A percentile compares a stretch with the other conserved stretches of the same genome.
Evolutionary conservation across 1,284 basidiomycete genomes (phyloP).

Genomic region (Bondarzewia mesenterica): DNA sequence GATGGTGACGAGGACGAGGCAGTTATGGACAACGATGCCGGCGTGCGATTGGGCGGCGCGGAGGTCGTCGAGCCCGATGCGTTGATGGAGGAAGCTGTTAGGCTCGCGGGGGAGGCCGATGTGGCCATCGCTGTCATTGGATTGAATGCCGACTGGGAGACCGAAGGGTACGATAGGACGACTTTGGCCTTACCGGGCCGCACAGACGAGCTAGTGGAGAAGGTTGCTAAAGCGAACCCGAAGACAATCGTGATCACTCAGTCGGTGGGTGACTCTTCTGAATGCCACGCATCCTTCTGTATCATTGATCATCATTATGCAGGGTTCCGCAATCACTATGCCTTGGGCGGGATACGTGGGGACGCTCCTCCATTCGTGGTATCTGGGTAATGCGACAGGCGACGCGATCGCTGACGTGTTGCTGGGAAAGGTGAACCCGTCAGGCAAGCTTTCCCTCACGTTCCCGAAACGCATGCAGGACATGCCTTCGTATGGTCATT

Average conservation of each 20-base stretch:
- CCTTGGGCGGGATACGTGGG: constrained; percentile 49
- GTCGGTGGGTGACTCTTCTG: constrained; percentile 36
- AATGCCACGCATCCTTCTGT: constrained; percentile 3
- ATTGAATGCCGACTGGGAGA: constrained; percentile 56
- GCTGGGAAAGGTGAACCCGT: constrained; percentile 67
- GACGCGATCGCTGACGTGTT: constrained; percentile 69
- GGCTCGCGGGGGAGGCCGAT: constrained; percentile 52
- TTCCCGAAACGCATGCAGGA: constrained; percentile 59
- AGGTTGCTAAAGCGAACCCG: constrained; percentile 51
- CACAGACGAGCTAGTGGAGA: constrained; percentile 55
- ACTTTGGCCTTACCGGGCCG: constrained; percentile 48
- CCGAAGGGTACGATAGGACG: constrained; percentile 60
- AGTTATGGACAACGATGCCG: constrained; percentile 39
- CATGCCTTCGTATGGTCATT: constrained; percentile 53
- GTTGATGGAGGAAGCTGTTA: constrained; percentile 44
- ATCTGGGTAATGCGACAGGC: constrained; percentile 70
- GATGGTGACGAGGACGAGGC: constrained; percentile 36
- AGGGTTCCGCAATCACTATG: constrained; percentile 64
- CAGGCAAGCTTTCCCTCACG: constrained; percentile 62
- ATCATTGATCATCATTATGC: neutral
- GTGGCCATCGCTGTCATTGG: constrained; percentile 60
- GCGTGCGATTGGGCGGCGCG: constrained; percentile 54
- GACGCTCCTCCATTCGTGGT: constrained; percentile 58
- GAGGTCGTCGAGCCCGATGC: constrained; percentile 41
- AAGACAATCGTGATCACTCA: constrained; percentile 63